Percentiles rank a stretch among this genome's conserved stretches.
Evolutionary conservation across 371 early-diverging fungal species (phyloP).

Genomic region (Catenaria anguillulae): DNA sequence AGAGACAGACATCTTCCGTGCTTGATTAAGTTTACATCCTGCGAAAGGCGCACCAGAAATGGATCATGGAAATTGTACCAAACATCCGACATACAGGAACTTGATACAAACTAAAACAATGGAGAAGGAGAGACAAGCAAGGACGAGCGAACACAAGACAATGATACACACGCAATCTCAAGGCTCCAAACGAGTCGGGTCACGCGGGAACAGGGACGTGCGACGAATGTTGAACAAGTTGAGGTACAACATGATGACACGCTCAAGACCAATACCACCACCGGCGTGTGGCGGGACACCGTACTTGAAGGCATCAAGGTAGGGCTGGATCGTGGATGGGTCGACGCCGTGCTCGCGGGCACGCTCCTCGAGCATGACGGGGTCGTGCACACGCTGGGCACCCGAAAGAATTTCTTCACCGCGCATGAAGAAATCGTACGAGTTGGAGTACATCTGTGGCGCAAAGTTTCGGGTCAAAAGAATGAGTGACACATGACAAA

Average conservation of each 20-base stretch:
- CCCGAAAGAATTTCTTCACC: slow-evolving; percentile 99
- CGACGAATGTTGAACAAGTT: slow-evolving; percentile 94
- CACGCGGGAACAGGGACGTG: slow-evolving; percentile 96
- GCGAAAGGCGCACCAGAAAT: too few relatives aligned
- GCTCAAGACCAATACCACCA: slow-evolving; percentile 96
- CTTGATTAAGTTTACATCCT: too few relatives aligned
- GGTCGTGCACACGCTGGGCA: slow-evolving; percentile 97
- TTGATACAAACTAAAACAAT: too few relatives aligned
- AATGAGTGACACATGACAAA: too few relatives aligned
- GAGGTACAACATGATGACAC: slow-evolving; percentile 96
- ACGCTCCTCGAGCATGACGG: slow-evolving; percentile 67
- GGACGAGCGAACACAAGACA: too few relatives aligned
- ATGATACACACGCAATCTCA: slow-evolving; percentile 25
- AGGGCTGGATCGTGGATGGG: slow-evolving; percentile 69
- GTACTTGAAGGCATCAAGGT: slow-evolving; percentile 95
- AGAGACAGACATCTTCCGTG: too few relatives aligned
- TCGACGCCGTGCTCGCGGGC: slow-evolving; percentile 73
- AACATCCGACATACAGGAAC: too few relatives aligned
- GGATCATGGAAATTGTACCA: too few relatives aligned
- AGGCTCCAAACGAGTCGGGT: slow-evolving; percentile 92
- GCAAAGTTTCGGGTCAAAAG: too few relatives aligned
- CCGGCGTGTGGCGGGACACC: slow-evolving; percentile 99
- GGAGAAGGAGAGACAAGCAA: too few relatives aligned
- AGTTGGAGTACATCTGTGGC: slow-evolving; percentile 79
- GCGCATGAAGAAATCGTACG: slow-evolving; percentile 99